These are phyloP conservation scores for Apophysomyces variabilis DNA, from an alignment of 371 early-diverging fungal species.

Conservation along the genomic window DNA sequence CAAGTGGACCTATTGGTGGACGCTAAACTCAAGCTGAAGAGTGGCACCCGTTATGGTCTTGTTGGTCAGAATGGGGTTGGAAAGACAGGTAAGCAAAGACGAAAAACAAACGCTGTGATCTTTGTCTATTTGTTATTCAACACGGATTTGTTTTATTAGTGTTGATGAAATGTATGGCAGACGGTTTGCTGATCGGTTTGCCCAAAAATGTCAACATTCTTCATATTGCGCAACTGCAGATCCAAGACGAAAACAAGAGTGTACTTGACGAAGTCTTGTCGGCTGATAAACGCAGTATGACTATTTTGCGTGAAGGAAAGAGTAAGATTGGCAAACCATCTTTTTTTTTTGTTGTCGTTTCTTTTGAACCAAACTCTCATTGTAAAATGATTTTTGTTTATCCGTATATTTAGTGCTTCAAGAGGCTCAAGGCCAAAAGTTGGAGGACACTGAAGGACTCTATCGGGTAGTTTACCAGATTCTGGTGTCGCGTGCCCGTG, in stretches of 20 bases:
- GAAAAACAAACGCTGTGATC: background rate
- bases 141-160: constrained; percentile 30
- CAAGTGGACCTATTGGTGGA: constrained; percentile 66
- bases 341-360: too few relatives aligned
- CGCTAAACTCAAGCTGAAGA: constrained; percentile 64
- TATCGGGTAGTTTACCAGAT: constrained; percentile 37
- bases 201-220: constrained; percentile 79
- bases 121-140: constrained; percentile 8
- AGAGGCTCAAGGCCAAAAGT: constrained; percentile 37
- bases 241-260: constrained; percentile 46
- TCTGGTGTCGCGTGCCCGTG: constrained; percentile 36
- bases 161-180: constrained; percentile 74
- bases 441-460: constrained; percentile 22
- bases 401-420: constrained; percentile 35
- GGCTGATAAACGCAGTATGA: constrained; percentile 66
- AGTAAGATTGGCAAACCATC: constrained; percentile 19
- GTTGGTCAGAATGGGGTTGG: constrained; percentile 93
- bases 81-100: constrained; percentile 66
- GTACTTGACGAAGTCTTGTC: constrained; percentile 75
- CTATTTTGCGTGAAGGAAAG: constrained; percentile 36
- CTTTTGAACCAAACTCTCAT: too few relatives aligned
- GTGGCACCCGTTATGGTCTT: constrained; percentile 74
- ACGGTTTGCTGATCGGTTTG: constrained; percentile 76
- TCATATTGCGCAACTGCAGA: constrained; percentile 78
- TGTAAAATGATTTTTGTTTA: background rate